Evolutionary conservation across 2,329 filamentous ascomycete species (phyloP).

Genomic region (Elsinoe perseae): DNA sequence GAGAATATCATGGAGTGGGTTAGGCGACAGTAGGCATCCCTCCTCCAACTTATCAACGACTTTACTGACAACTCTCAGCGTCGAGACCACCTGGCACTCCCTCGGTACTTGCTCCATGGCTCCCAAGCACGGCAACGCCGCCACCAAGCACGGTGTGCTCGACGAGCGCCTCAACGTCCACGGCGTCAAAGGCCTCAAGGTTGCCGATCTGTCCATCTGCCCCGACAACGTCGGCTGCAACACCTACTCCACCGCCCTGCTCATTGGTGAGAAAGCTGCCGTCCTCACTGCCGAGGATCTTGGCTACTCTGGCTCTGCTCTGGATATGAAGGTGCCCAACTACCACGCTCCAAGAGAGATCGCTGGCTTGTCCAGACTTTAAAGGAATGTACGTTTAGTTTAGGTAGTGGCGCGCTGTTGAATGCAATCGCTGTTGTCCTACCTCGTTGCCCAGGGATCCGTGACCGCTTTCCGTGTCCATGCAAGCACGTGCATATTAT

Average conservation of each 20-base stretch:
- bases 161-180: constrained; percentile 72
- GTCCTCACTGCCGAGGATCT: constrained; percentile 64
- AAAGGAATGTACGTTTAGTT: constrained; percentile 18
- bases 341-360: constrained; percentile 43
- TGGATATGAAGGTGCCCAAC: constrained; percentile 65
- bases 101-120: constrained; percentile 69
- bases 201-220: constrained; percentile 67
- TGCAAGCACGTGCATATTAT: no score
- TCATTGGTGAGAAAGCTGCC: constrained; percentile 69
- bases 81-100: constrained; percentile 68
- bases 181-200: constrained; percentile 68
- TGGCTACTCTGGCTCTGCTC: constrained; percentile 61
- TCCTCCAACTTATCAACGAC: constrained; percentile 11
- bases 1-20: constrained; percentile 58
- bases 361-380: constrained; percentile 36
- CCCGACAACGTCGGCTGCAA: constrained; percentile 64
- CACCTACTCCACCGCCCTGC: constrained; percentile 60
- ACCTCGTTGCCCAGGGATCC: neutral
- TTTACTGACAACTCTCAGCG: constrained; percentile 39
- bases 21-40: constrained; percentile 29
- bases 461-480: neutral
- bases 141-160: constrained; percentile 71
- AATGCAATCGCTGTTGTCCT: neutral
- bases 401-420: neutral
- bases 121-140: constrained; percentile 65